A percentile compares a stretch with the other conserved stretches of the same genome.
Conservation (phyloP, 1,139 yeast species). For the Yamadazyma triangularis region DNA sequence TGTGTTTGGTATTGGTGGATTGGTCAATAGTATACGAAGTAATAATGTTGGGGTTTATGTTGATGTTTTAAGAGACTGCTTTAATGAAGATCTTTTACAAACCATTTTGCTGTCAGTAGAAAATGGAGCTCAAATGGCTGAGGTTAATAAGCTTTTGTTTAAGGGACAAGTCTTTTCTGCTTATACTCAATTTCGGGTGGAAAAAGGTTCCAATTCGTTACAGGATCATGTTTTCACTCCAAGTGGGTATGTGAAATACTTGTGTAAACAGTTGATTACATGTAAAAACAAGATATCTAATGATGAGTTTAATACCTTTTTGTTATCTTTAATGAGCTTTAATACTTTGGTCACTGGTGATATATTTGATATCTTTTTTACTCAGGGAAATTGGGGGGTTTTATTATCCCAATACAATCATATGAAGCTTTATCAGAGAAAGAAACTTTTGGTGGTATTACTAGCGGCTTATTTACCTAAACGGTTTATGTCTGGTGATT, state of each 20-base stretch:
- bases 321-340: conserved; percentile 22
- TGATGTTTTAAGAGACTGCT: conserved; percentile 12
- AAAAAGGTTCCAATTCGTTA: background rate
- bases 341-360: conserved; percentile 13
- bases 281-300: conserved; percentile 5
- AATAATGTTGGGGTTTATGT: conserved; percentile 7
- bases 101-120: no score
- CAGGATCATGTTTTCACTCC: conserved; percentile 12
- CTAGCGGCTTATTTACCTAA: conserved; percentile 1
- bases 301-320: conserved; percentile 15
- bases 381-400: no score
- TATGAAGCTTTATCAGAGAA: conserved; percentile 26
- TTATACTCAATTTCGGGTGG: no score
- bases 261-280: conserved; percentile 17
- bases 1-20: conserved; percentile 7
- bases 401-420: no score
- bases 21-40: conserved; percentile 4
- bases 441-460: conserved; percentile 11
- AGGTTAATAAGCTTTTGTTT: conserved; percentile 34
- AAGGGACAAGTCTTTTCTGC: conserved; percentile 24
- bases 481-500: no score
- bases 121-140: conserved; percentile 13
- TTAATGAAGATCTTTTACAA: conserved; percentile 18
- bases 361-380: conserved; percentile 22
- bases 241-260: conserved; percentile 19